Conservation (phyloP, 2,329 filamentous ascomycete species). For the Trichoderma guizhouense region DNA sequence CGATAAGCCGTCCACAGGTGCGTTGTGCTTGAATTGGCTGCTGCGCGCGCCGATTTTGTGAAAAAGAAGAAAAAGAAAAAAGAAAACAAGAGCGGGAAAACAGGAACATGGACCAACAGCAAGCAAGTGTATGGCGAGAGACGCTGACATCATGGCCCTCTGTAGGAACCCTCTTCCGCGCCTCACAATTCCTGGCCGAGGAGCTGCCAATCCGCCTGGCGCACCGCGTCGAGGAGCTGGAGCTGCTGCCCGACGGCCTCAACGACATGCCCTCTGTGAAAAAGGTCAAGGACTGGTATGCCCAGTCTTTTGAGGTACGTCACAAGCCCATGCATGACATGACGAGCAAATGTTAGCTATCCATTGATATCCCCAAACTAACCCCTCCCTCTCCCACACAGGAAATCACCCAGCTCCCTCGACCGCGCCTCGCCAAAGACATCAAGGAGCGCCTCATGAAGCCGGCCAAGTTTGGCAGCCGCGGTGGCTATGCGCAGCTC, state of each 20-base stretch:
- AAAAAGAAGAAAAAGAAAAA: background rate
- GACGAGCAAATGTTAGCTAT: background rate
- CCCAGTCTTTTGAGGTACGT: slow-evolving; percentile 94
- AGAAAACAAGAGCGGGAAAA: background rate
- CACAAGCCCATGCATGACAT: background rate
- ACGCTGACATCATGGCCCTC: slow-evolving; percentile 60
- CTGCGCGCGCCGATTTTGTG: slow-evolving; percentile 58
- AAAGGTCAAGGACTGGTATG: slow-evolving; percentile 96
- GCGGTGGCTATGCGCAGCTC: slow-evolving; percentile 64
- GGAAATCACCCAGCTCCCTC: slow-evolving; percentile 87
- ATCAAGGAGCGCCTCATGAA: slow-evolving; percentile 75
- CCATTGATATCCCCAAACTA: no score
- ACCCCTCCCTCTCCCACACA: slow-evolving; percentile 32
- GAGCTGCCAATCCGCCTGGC: slow-evolving; percentile 95
- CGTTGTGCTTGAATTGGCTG: slow-evolving; percentile 52
- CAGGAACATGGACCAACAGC: no score
- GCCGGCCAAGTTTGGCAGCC: slow-evolving; percentile 55
- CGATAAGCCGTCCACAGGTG: slow-evolving; percentile 86
- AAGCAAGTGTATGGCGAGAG: no score
- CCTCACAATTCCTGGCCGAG: slow-evolving; percentile 96
- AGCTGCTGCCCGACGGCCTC: slow-evolving; percentile 87
- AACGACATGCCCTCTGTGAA: slow-evolving; percentile 97
- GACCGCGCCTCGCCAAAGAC: slow-evolving; percentile 72
- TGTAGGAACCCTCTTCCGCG: slow-evolving; percentile 88
- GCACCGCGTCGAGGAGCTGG: slow-evolving; percentile 92